Base-by-base conservation (phyloP, 768 basidiomycete species). In the Mycena crocata region DNA sequence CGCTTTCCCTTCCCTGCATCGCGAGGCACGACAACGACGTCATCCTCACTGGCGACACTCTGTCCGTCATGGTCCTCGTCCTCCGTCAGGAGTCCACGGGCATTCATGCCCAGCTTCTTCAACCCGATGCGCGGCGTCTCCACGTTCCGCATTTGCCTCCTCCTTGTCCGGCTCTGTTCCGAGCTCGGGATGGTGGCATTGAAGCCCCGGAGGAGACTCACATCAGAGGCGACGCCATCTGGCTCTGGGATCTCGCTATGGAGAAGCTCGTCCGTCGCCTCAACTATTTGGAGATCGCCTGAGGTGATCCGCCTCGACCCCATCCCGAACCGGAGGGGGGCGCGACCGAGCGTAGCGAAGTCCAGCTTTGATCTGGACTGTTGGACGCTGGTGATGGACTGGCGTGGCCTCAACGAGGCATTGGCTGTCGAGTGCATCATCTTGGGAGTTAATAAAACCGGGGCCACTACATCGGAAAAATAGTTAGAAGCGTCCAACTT, bases 121-220 rank as follows among this genome's bases (percentile, higher is more conserved):
- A 96, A 77, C 1, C 96, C 95, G 45, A 93, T 81, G 71, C 85
- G 85, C 31, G 90, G 91, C 15, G 90, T 86, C 4, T 94, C 92
- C 17, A 94, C 87, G 71, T 90, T 93, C 64, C 96, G 85, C 78
- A 93, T 88, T 76, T 94, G 90, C 63, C 95, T 80, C 68, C 96
- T 79, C 65, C 95, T 83, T 17, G 88, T 83, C 67, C 92, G 90
- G 58, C 93, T 86, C 74, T 89, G 86, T 71, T 95, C 92, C 40
- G 96, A 88, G 74, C 92, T 93, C 15, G 97, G 97, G 45, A 98
- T 93, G 2, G 97, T 98, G 21, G 97, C 97, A 73, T 94, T 92
- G 79, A 98, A 99, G 0, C 97, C 97, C 48, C 92, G 89, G 44
- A 98, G 81, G 35, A 99, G 83, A 72, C 93, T 94, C 55, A 96